phyloP scores from a whole-genome alignment of 192 early-diverging fungal species.

The Backusella tarrabulga region DNA sequence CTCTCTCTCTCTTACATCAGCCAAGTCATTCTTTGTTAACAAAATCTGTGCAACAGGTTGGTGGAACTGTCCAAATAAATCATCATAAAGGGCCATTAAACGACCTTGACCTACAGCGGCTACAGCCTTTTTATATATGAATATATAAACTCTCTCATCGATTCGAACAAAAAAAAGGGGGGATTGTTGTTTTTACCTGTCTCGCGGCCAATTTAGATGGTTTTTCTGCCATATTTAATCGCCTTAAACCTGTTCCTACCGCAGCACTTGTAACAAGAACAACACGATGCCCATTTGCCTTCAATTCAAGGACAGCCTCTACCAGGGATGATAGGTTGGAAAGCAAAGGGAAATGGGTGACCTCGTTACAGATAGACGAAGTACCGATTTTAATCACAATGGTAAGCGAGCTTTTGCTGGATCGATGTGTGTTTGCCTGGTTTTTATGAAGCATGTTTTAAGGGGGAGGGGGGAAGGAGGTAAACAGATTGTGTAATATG shows the following conservation, averaged over 20 bases:
- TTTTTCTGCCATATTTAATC: conserved; percentile 71
- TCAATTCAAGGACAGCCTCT: conserved; percentile 87
- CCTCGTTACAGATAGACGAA: conserved; percentile 94
- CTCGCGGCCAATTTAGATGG: conserved; percentile 81
- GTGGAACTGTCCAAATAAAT: conserved; percentile 89
- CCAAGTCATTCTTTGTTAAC: conserved; percentile 88
- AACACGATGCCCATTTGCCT: conserved; percentile 74
- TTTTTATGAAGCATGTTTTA: conserved; percentile 30
- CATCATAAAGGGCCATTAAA: conserved; percentile 95
- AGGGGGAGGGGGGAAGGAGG: background rate
- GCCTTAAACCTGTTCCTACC: conserved; percentile 85
- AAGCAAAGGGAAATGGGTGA: conserved; percentile 85
- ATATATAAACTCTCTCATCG: background rate
- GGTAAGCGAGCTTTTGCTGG: conserved; percentile 46
- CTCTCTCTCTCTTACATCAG: conserved; percentile 65
- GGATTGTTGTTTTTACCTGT: conserved; percentile 38
- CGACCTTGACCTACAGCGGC: conserved; percentile 98
- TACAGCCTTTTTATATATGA: conserved; percentile 62
- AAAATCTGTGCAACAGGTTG: conserved; percentile 95
- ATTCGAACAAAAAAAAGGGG: too few species aligned
- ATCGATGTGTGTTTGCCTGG: conserved; percentile 14
- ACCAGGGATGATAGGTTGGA: conserved; percentile 91
- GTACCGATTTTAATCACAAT: conserved; percentile 96
- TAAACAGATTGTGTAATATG: background rate
- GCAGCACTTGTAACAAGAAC: conserved; percentile 93